Evolutionary conservation across 768 basidiomycete species (phyloP), one percentile per base, ranked within the genome.

Genomic region (Leccinellum albellum): DNA sequence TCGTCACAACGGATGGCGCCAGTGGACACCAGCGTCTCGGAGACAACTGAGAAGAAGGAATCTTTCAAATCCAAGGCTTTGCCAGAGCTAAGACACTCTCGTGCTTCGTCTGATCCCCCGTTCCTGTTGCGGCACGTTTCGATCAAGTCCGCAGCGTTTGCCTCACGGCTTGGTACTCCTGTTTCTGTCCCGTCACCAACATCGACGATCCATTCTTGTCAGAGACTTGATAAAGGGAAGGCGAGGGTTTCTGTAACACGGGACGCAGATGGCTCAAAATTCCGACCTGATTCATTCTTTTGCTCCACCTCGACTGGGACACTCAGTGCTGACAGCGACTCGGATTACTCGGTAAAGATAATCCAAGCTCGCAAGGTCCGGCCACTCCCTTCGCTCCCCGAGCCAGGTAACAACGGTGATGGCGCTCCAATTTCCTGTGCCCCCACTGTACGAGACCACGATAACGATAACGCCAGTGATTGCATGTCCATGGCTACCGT

Each of bases 401-500:
- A 46, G 51, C 28, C 29, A 4, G 23, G 17, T 2, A 15, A 33
- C 14, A 28, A 42, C 7, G 66, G 61, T 37, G 35, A 44, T 29
- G 20, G 53, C n/a, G 17, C 56, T 3, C 23, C 23, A 7, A 40
- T 21, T 14, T 45, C 57, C 23, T 26, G 20, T 3, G 33, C 14
- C 12, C 15, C 35, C 26, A 32, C 31, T 47, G 29, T 26, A 26
- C 52, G 20, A 33, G 23, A 17, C 20, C 28, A 28, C 23, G 54
- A 17, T 14, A 21, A 6, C 15, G 50, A n/a, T 14, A 21, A 6
- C 15, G 50, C n/a, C 37, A 64, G 56, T 49, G 42, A 49, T 20
- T 68, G 61, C 14, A 49, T 35, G 48, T 70, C 61, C 26, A 42
- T 42, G 49, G 13, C 53, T 12, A 54, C 68, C 6, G 59, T 72